phyloP scores from a whole-genome alignment of 305 asterid genomes.

The Solanum hybrid region DNA sequence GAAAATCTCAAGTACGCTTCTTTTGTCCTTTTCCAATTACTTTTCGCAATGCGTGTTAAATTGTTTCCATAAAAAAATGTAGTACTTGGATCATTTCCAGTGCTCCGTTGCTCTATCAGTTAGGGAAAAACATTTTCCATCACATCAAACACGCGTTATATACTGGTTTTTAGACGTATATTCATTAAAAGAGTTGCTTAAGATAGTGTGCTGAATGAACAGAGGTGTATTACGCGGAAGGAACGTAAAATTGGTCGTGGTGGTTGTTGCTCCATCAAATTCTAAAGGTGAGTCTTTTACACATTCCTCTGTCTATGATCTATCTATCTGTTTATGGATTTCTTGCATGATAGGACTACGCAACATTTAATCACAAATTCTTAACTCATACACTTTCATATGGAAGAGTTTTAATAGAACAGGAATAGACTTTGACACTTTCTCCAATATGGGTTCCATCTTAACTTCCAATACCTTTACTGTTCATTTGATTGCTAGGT shows the following conservation, averaged over 20 bases:
- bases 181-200: neutral
- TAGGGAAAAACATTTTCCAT: neutral
- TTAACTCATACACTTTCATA: neutral
- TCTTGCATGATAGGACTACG: neutral
- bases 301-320: neutral
- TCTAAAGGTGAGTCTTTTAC: conserved; percentile 46
- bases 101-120: neutral
- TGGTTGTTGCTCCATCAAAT: conserved; percentile 50
- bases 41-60: neutral
- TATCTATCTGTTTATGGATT: neutral
- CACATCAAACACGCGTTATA: neutral
- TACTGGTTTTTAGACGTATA: neutral
- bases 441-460: neutral
- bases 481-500: neutral
- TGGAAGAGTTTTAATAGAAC: neutral
- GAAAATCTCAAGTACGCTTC: conserved; percentile 69
- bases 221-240: conserved; percentile 69
- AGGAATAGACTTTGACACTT: neutral
- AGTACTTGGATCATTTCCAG: neutral
- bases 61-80: neutral
- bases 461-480: neutral
- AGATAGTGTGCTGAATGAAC: conserved; percentile 13
- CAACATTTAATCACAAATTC: neutral
- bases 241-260: conserved; percentile 71
- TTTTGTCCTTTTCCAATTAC: neutral